A percentile compares a stretch with the other conserved stretches of the same genome.
Conservation (phyloP, 1,139 yeast genomes). For the Taphrina wiesneri region DNA sequence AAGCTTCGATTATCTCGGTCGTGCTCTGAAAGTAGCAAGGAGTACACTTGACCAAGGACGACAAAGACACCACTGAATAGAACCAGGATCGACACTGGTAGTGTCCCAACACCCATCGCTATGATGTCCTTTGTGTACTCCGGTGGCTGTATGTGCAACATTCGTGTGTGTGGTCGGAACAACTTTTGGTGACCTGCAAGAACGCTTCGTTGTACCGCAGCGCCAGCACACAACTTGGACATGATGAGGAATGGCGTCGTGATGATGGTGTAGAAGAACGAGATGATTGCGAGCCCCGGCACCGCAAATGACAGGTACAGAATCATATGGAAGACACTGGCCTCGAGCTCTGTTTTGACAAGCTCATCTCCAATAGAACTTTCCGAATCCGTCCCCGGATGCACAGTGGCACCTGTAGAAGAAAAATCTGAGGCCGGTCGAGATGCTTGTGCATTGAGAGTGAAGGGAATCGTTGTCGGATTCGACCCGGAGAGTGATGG, state of each 20-base stretch:
- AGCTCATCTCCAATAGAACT: not conserved
- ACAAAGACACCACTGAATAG: not conserved
- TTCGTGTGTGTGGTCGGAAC: not conserved
- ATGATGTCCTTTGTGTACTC: not conserved
- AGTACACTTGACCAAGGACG: not conserved
- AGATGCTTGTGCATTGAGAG: no score
- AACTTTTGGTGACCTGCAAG: not conserved
- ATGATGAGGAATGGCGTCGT: not conserved
- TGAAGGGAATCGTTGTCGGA: no score
- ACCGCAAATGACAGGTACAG: not conserved
- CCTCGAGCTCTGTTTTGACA: not conserved
- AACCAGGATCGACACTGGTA: not conserved
- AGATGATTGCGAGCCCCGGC: not conserved
- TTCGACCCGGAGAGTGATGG: no score
- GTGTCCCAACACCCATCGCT: not conserved
- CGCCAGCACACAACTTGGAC: not conserved
- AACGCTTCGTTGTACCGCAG: not conserved
- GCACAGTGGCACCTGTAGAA: not conserved
- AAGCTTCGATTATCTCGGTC: not conserved
- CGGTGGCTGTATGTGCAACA: not conserved
- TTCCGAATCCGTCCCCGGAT: not conserved
- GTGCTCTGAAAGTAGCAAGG: not conserved
- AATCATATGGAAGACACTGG: not conserved
- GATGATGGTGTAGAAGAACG: slow-evolving; percentile 3
- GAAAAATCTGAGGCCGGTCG: not conserved